Base-by-base conservation (phyloP, 2,329 filamentous ascomycete species). In the Blastomyces gilchristii region DNA sequence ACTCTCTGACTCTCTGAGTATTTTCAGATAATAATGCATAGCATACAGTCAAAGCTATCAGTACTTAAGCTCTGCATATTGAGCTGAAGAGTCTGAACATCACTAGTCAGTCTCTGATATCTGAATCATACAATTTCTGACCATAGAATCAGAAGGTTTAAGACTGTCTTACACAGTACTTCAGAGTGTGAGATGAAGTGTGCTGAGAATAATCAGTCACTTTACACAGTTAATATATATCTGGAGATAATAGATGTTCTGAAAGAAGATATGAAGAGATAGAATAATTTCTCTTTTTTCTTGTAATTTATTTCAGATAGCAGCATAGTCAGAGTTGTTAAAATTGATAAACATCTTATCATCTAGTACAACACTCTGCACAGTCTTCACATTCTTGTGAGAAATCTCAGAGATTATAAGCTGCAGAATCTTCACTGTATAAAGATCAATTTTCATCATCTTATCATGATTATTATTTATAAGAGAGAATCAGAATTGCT, bases 401-500 rank as follows among this genome's bases (percentile, higher is more conserved):
- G 43, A 45, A 45, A 45, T 16, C 4, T 16, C 16, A 16, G 16
- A 16, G 16, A 16, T 5, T 16, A 45, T n/a, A 45, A 45, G 43
- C 43, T 45, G 43, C 6, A 53, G 50, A 6, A 37, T 62, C 63
- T 74, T 69, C 18, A 77, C 68, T 11, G 69, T 74, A 59, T 67
- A 61, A 63, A 65, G 61, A 65, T 74, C 64, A n/a, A 75, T 67
- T 63, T 67, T 71, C 49, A 65, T 49, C 64, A 75, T 72, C 59
- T 62, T 63, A 49, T 67, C 56, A 57, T 45, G 60, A 53, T 75
- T 67, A 60, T 67, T 58, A 52, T 67, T 62, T 53, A 76, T 69
- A 49, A 76, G 68, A 52, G 68, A 63, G 39, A 63, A 67, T 69
- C 67, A 77, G 66, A 76, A 73, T 54, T 70, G 63, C 64, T 70